Evolutionary conservation across 2,329 filamentous ascomycete species (phyloP).

Genomic region (Fusarium torulosum): DNA sequence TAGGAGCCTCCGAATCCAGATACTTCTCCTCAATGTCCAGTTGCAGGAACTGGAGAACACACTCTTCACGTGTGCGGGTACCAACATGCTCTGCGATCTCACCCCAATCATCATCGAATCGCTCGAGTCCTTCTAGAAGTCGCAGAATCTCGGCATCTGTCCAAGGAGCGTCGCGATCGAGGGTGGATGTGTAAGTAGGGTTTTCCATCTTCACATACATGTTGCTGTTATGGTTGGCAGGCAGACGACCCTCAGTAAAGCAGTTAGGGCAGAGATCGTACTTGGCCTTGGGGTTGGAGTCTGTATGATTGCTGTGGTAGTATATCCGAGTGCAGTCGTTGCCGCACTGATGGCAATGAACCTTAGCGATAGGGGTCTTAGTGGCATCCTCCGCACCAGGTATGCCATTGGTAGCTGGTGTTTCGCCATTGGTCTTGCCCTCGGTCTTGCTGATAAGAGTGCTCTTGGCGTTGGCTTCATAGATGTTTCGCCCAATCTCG

Average conservation of each 20-base stretch:
- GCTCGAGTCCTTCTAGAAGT: constrained; percentile 89
- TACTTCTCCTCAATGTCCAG: constrained; percentile 98
- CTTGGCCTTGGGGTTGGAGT: constrained; percentile 75
- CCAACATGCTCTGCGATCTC: constrained; percentile 92
- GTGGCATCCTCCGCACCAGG: constrained; percentile 69
- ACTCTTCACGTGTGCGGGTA: constrained; percentile 93
- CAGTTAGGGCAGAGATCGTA: constrained; percentile 94
- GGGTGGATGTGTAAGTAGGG: constrained; percentile 80
- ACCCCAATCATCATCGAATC: constrained; percentile 96
- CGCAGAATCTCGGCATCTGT: constrained; percentile 90
- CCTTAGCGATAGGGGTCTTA: constrained; percentile 74
- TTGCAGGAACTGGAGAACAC: constrained; percentile 95
- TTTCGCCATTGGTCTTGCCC: constrained; percentile 81
- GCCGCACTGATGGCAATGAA: constrained; percentile 91
- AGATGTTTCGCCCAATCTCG: constrained; percentile 95
- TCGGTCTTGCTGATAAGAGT: constrained; percentile 77
- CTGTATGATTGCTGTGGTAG: constrained; percentile 69
- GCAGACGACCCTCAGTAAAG: constrained; percentile 86
- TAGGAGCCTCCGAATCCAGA: constrained; percentile 76
- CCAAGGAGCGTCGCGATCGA: constrained; percentile 90
- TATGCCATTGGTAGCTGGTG: constrained; percentile 73
- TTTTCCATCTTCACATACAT: constrained; percentile 94
- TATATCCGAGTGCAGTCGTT: constrained; percentile 83
- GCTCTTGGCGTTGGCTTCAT: constrained; percentile 88
- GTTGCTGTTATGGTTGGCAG: constrained; percentile 79